Evolutionary conservation across 2,329 filamentous ascomycete genomes (phyloP), one percentile per base, ranked within the genome.

Genomic region (Neofusicoccum kwambonambiense): DNA sequence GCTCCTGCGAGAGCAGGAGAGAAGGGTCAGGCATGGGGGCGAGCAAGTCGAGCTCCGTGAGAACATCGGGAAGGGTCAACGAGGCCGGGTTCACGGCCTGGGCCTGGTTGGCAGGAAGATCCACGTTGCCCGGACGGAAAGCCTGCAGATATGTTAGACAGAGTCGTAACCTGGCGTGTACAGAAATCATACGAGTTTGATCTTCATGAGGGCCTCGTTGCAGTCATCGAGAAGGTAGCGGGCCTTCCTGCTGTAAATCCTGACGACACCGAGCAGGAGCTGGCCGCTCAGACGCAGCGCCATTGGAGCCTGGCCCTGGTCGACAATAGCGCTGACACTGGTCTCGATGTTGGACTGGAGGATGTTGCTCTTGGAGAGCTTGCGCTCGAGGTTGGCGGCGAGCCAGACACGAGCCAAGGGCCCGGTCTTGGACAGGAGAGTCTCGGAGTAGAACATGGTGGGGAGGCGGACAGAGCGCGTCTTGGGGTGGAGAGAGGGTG

Each of bases 361-460:
- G 70, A 98, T 95, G 74, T 97, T 93, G 68, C 92, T 93, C 81
- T 99, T 99, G 71, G 93, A 96, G 67, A 99, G 88, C 82, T 98
- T 99, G 84, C 94, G 93, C 86, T 98, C 95, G 69, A 98, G 85
- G 80, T 98, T 99, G 82, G 95, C 93, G 37, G 95, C 97, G 67
- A 98, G 87, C 95, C 95, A 99, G 81, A 98, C 93, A 76, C 93
- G 92, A 80, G 95, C 95, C 84, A 99, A 82, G 74, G 95, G 94
- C 83, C 95, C 95, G 72, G 92, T 97, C 89, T 97, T 97, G 78
- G 93, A 93, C 73, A 99, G 87, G 66, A 99, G 87, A 64, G 92
- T 93, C 83, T 97, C 93, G 62, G 95, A 97, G 79, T 97, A 98
- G 81, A 99, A 99, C 95, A 99, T 99, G 73, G 67, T 74, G 8